Evolutionary conservation across 2,329 filamentous ascomycete species (phyloP), one percentile per base, ranked within the genome.

Genomic region (Botrytis byssoidea): DNA sequence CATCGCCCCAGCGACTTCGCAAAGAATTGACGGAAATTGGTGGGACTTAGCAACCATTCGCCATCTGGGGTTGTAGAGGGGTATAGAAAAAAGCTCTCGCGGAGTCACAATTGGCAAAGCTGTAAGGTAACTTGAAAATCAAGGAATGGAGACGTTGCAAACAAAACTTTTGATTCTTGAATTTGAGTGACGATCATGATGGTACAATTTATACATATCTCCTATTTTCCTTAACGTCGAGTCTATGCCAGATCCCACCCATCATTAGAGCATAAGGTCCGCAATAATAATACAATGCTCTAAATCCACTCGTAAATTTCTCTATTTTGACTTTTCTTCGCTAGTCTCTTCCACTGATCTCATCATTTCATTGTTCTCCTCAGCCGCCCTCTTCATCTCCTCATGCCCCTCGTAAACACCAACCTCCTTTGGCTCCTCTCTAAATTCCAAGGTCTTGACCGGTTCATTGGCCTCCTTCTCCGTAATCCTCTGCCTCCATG

Each of bases 401-500:
- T 57, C 65, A 55, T 55, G 42, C 18, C 48, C 42, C 6, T 64
- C 69, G 46, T 63, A 63, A 51, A 71, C 22, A 10, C 70, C 70
- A 3, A 72, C 70, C 35, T 68, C 70, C 70, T 68, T 68, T 48
- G 66, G 55, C 42, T 59, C 37, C 37, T 37, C 61, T 35, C 40
- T 72, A 37, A 46, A 68, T 5, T 86, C 87, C 35, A 87, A 82
- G 61, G 89, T 83, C 60, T 85, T 83, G 20, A 88, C 78, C 0
- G 85, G 85, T 35, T 82, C 79, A 64, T 82, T 79, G 73, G 84
- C 82, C 73, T 91, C 88, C 44, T 85, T 79, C 78, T 85, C 78
- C 72, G 90, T 87, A 80, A 91, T 84, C 75, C 83, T 74, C 71
- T 84, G 79, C 74, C 93, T 88, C 82, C 88, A 92, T 68, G 81